Evolutionary conservation across 805 yeast species (phyloP).

Genomic region (Saccharomycopsis schoenii): DNA sequence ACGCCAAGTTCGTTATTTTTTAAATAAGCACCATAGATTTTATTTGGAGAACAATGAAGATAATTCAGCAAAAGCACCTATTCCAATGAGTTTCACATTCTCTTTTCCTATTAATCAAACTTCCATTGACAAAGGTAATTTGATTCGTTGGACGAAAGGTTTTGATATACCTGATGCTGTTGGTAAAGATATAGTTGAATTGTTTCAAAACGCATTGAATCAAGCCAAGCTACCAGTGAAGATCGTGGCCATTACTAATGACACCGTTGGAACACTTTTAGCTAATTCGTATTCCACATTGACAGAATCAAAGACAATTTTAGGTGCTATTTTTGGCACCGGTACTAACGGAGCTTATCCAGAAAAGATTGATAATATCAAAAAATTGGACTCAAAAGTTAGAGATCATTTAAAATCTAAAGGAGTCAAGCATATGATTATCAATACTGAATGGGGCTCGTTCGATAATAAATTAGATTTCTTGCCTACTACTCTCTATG

Average conservation of each 20-base stretch:
- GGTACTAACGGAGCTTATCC: slow-evolving; percentile 96
- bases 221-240: slow-evolving; percentile 47
- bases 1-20: slow-evolving; percentile 51
- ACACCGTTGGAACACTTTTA: slow-evolving; percentile 88
- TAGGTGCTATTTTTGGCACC: slow-evolving; percentile 93
- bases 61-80: neutral
- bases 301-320: slow-evolving; percentile 62
- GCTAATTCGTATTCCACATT: slow-evolving; percentile 77
- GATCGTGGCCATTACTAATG: slow-evolving; percentile 87
- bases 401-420: slow-evolving; percentile 29
- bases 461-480: slow-evolving; percentile 74
- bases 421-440: slow-evolving; percentile 64
- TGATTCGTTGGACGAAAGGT: slow-evolving; percentile 96
- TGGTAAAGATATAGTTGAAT: slow-evolving; percentile 58
- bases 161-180: slow-evolving; percentile 74
- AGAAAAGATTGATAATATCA: slow-evolving; percentile 65
- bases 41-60: slow-evolving; percentile 2
- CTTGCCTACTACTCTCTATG: slow-evolving; percentile 74
- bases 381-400: slow-evolving; percentile 51
- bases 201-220: slow-evolving; percentile 64
- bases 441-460: slow-evolving; percentile 98
- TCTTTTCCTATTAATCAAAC: slow-evolving; percentile 89
- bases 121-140: slow-evolving; percentile 64
- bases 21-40: slow-evolving; percentile 48
- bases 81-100: slow-evolving; percentile 87